Conservation (phyloP, 2,329 filamentous ascomycete species). For the Pezicula carpinea region DNA sequence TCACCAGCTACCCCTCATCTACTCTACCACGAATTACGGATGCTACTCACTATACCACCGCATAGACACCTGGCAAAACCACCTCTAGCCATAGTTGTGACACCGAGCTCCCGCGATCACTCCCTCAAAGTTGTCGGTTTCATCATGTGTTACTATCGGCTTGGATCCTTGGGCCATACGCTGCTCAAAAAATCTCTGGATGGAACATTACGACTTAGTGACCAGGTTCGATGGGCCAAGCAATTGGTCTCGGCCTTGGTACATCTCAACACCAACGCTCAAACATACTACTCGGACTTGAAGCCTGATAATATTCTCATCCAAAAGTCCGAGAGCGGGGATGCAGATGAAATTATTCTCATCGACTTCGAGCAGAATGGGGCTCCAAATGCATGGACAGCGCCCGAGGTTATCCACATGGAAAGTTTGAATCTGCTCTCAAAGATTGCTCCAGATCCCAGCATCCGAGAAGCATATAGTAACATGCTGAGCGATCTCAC, state of each 20-base stretch:
- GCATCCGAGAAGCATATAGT: background rate
- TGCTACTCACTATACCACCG: constrained; percentile 45
- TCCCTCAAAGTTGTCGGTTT: constrained; percentile 53
- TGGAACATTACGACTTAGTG: background rate
- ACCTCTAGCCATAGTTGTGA: constrained; percentile 50
- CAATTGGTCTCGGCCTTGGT: constrained; percentile 48
- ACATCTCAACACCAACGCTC: constrained; percentile 29
- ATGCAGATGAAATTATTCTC: constrained; percentile 44
- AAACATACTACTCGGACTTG: background rate
- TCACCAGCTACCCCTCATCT: constrained; percentile 54
- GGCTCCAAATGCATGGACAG: constrained; percentile 58
- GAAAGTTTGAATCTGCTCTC: constrained; percentile 45
- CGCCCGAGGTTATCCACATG: constrained; percentile 55
- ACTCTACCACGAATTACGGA: constrained; percentile 56
- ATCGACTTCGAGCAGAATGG: constrained; percentile 60
- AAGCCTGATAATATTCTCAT: background rate
- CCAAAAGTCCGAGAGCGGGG: background rate
- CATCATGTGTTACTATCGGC: constrained; percentile 46
- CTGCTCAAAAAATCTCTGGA: constrained; percentile 43
- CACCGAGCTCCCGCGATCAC: constrained; percentile 48
- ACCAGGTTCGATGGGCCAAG: constrained; percentile 46
- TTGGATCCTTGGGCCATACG: constrained; percentile 49
- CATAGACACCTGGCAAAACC: constrained; percentile 48
- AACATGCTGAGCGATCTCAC: background rate
- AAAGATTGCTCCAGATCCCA: background rate